These are phyloP conservation scores for Ceriops zippeliana DNA, from an alignment of 345 rosid genomes.

Conservation along the genomic window DNA sequence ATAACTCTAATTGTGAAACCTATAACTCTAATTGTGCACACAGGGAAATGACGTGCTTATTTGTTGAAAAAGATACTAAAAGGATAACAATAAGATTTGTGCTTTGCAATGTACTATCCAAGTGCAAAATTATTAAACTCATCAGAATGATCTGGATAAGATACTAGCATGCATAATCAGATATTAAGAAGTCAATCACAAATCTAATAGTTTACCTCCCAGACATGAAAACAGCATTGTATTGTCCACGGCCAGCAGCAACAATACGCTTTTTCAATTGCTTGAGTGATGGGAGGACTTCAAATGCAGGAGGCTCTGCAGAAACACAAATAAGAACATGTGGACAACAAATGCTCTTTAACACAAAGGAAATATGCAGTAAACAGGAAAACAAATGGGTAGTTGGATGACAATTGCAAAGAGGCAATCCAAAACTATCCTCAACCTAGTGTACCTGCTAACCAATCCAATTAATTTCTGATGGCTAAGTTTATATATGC, in stretches of 20 bases:
- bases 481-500: too few relatives aligned
- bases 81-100: not conserved
- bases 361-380: not conserved
- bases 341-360: conserved; percentile 5
- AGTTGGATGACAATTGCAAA: not conserved
- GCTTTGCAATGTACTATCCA: not conserved
- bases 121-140: not conserved
- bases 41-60: not conserved
- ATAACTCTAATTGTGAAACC: not conserved
- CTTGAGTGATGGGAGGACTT: conserved; percentile 85
- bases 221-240: conserved; percentile 91
- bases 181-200: not conserved
- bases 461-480: conserved; percentile 1
- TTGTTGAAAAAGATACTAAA: not conserved
- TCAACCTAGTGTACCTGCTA: not conserved
- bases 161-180: conserved; percentile 2
- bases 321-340: conserved; percentile 14
- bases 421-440: not conserved
- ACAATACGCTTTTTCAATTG: conserved; percentile 69
- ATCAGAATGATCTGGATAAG: not conserved
- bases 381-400: conserved; percentile 2
- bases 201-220: conserved; percentile 60
- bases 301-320: conserved; percentile 91
- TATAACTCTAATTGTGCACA: not conserved
- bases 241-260: conserved; percentile 82